Evolutionary conservation across 345 rosid genomes (phyloP).

Genomic region (Aquilaria sinensis): DNA sequence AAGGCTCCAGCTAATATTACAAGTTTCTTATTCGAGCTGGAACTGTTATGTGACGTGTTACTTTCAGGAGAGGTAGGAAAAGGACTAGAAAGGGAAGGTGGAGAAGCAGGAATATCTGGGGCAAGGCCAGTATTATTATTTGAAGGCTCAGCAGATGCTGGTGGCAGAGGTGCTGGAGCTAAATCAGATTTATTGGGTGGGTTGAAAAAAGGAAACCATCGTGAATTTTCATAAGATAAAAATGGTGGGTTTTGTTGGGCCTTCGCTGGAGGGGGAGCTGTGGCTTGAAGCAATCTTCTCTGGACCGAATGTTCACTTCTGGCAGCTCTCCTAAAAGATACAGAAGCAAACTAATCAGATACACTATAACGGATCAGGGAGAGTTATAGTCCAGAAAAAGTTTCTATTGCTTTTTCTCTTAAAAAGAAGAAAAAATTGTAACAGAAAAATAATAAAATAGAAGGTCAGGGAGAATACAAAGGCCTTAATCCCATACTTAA

Average conservation of each 20-base stretch:
- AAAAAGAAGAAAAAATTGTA: no score
- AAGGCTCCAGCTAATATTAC: slow-evolving; percentile 25
- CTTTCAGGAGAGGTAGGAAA: not conserved
- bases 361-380: no score
- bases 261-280: not conserved
- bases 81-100: slow-evolving; percentile 13
- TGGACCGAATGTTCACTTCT: slow-evolving; percentile 20
- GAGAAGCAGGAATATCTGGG: slow-evolving; percentile 13
- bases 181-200: not conserved
- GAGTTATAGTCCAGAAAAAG: not conserved
- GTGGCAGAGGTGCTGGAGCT: slow-evolving; percentile 1
- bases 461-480: no score
- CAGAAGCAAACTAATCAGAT: not conserved
- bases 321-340: slow-evolving; percentile 26
- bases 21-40: slow-evolving; percentile 3
- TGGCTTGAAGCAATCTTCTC: slow-evolving; percentile 23
- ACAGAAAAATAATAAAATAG: no score
- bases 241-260: no score
- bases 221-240: no score
- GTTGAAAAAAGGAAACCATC: not conserved
- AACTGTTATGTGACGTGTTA: no score
- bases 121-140: slow-evolving; percentile 14
- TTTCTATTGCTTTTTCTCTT: no score
- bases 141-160: slow-evolving; percentile 13
- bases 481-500: no score